A percentile compares a stretch with the other conserved stretches of the same genome.
Conservation (phyloP, 2,329 filamentous ascomycete genomes). For the Emmonsiellopsis sp. region DNA sequence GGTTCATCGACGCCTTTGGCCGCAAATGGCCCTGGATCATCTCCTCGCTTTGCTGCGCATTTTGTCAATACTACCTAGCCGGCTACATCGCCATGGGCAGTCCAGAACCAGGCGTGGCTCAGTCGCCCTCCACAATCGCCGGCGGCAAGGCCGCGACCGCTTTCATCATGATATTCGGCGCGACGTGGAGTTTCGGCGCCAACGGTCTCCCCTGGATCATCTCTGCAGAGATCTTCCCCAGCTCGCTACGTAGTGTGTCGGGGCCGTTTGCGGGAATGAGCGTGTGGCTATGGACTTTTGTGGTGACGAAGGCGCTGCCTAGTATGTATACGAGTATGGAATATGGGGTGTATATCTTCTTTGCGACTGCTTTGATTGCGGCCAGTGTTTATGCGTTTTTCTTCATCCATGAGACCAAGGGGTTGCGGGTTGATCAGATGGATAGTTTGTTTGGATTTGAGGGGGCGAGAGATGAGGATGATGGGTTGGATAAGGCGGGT, state of each 20-base stretch:
- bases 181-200: conserved; percentile 28
- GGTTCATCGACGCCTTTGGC: conserved; percentile 13
- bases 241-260: conserved; percentile 27
- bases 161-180: conserved; percentile 17
- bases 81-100: conserved; percentile 14
- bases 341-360: conserved; percentile 34
- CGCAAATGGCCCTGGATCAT: conserved; percentile 12
- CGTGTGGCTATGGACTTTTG: conserved; percentile 17
- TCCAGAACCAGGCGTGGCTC: conserved; percentile 8
- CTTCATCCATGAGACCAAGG: conserved; percentile 15
- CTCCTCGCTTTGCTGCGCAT: conserved; percentile 12
- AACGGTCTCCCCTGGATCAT: conserved; percentile 37
- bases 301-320: conserved; percentile 32
- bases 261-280: conserved; percentile 21
- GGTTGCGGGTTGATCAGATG: conserved; percentile 13
- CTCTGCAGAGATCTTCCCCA: conserved; percentile 35
- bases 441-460: conserved; percentile 5
- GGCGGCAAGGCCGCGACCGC: conserved; percentile 14
- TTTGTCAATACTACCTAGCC: conserved; percentile 14
- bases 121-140: conserved; percentile 11
- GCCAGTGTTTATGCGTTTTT: conserved; percentile 31
- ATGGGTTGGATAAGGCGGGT: not conserved
- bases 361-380: conserved; percentile 26
- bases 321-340: conserved; percentile 31
- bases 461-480: not conserved